Base-by-base conservation (phyloP, 306 rosid genomes). In the Sindora glabra region DNA sequence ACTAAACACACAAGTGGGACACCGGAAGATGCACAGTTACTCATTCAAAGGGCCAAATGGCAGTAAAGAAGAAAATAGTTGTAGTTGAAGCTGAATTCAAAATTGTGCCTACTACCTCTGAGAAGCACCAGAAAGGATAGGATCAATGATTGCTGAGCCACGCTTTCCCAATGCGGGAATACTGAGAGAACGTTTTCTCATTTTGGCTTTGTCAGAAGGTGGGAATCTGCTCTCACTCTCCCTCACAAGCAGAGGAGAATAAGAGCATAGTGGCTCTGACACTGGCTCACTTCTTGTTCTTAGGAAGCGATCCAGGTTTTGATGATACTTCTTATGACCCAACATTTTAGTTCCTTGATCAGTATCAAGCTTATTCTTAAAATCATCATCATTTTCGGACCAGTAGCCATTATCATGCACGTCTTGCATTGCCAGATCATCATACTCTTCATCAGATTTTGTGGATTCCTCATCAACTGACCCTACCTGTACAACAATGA, bases 391-490 rank as follows among this genome's bases (percentile, higher is more conserved):
- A 22, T 69, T 74, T 0, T 71, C 96, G 1, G 83, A 62, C 84
- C 75, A 75, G 62, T 74, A 86, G 26, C 94, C 88, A 41, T 72
- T 76, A 17, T 76, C 88, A 49, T 48, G 56, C 45, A 67, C 17
- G 21, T 88, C 92, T 76, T 69, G 83, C 95, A 88, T 83, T 56
- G 95, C 95, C 48, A 91, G 83, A 72, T 91, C 98, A 10, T 91
- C 96, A 29, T 91, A 91, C 83, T 91, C 96, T 60, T 91, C 98
- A 37, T 91, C 98, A 1, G 98, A 85, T 62, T 91, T 83, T 8
- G 96, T 85, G 18, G 98, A 91, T 74, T 88, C 95, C 77, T 91
- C 98, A 25, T 91, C 98, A 30, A 91, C 95, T 2, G 98, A 91
- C 23, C 98, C 98, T 19, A 81, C 65, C 98, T 91, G 86, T 37